Evolutionary conservation across 2,329 filamentous ascomycete genomes (phyloP).

Genomic region (Penicillium griseofulvum): DNA sequence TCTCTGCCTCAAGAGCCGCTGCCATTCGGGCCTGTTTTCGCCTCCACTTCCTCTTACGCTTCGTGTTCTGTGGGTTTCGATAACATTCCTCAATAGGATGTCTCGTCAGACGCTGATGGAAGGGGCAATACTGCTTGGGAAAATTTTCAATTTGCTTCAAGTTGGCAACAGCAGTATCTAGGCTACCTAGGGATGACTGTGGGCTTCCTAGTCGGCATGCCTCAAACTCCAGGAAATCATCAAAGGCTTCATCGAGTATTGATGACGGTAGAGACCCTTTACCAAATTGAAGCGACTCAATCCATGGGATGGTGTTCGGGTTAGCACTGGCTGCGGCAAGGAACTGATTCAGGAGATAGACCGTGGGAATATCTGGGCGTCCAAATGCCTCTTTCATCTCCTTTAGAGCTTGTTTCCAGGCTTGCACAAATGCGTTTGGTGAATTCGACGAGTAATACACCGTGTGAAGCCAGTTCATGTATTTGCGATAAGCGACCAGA

Average conservation of each 20-base stretch:
- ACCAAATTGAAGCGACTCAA: not conserved
- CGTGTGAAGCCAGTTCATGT: not conserved
- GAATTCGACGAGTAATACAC: not conserved
- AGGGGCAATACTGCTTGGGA: not conserved
- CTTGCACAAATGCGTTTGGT: not conserved
- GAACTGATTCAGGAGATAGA: not conserved
- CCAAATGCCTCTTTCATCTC: not conserved
- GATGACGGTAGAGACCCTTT: not conserved
- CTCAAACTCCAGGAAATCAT: not conserved
- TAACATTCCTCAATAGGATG: not conserved
- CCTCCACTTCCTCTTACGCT: not conserved
- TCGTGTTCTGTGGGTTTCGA: not conserved
- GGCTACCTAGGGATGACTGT: not conserved
- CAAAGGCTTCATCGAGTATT: not conserved
- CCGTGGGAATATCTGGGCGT: not conserved
- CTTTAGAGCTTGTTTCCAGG: not conserved
- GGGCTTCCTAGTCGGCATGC: not conserved
- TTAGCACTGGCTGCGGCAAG: not conserved
- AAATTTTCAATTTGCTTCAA: not conserved
- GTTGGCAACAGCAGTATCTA: not conserved
- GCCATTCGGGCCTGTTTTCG: not conserved
- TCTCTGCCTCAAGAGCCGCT: not conserved
- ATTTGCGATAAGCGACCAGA: not conserved
- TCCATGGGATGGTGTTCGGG: not conserved
- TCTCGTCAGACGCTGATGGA: not conserved